Evolutionary conservation across 352 stramenopile genomes (phyloP).

Genomic region (Phytopythium mirpurense): DNA sequence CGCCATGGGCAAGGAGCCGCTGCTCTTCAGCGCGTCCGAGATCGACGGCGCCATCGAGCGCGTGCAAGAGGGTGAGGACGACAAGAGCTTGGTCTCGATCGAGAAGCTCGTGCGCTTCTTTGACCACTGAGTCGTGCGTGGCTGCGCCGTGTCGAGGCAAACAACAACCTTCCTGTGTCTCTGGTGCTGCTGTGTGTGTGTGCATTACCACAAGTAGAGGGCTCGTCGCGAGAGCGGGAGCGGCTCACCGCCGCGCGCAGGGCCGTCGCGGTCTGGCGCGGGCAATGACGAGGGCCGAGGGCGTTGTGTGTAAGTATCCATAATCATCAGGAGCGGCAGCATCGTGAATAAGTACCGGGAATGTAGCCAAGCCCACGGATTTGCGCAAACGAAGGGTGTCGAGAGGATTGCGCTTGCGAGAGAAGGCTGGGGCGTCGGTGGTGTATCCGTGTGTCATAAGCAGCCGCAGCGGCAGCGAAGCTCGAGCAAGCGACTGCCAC

Average conservation of each 20-base stretch:
- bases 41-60: constrained; percentile 49
- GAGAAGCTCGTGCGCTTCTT: constrained; percentile 69
- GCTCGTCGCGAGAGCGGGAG: background rate
- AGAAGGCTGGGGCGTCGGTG: too few relatives aligned
- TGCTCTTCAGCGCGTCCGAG: constrained; percentile 76
- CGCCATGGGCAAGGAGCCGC: constrained; percentile 65
- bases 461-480: too few relatives aligned
- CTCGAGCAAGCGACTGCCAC: too few relatives aligned
- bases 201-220: background rate
- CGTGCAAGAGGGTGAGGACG: constrained; percentile 31
- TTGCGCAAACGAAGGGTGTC: background rate
- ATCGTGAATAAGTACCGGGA: too few relatives aligned
- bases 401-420: background rate
- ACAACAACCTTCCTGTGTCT: constrained; percentile 1
- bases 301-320: too few relatives aligned
- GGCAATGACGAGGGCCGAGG: background rate
- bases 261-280: background rate
- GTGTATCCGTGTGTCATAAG: too few relatives aligned
- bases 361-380: too few relatives aligned
- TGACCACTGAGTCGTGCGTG: constrained; percentile 41
- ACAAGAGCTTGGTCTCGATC: constrained; percentile 33
- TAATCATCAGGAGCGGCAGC: background rate
- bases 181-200: constrained; percentile 2
- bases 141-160: background rate
- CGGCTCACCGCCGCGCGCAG: background rate